Base-by-base conservation (phyloP, 1,284 basidiomycete genomes). In the Pulveroboletus sp. region DNA sequence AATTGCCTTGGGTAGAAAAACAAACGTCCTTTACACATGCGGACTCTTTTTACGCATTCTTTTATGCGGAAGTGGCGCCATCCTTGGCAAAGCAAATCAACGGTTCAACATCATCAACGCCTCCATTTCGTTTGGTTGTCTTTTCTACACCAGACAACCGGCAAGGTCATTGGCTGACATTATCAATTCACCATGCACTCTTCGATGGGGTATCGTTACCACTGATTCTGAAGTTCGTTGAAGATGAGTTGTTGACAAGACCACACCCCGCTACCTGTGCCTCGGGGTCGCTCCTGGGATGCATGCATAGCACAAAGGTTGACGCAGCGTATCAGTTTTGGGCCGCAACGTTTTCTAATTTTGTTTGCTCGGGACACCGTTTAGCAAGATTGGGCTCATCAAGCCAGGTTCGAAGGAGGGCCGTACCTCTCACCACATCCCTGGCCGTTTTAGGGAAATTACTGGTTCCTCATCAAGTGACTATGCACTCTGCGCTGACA, bases 121-220 rank as follows among this genome's bases (percentile, higher is more conserved):
- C 77, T 26, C 71, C 72, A 5, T 75, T 77, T 56, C 71, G 73
- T 35, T 54, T 80, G 15, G 65, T 59, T 32, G 56, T 66, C 35
- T 79, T 72, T 62, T 49, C 35, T 5, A 54, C 65, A 2, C 43
- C 47, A 26, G 47, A 52, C 11, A 19, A 47, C 26, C 33, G 33
- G n/a, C 42, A 43, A 19, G 37, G 53, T 6, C 55, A 49, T 44
- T 63, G 71, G 60, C 52, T 76, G 35, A 72, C 68, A 4, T 61
- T 79, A 41, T 80, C 79, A 11, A 76, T 80, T 41, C 79, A 80
- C 48, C 78, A 80, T 51, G 73, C 78, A 0, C 61, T 80, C 9
- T 80, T 77, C 56, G 78, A 80, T 59, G 78, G 77, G 9, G 71
- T 74, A 32, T 78, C 78, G 13, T 71, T 80, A 19, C 73, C 78